Evolutionary conservation across 2,329 filamentous ascomycete species (phyloP).

Genomic region (Colletotrichum somersetense): DNA sequence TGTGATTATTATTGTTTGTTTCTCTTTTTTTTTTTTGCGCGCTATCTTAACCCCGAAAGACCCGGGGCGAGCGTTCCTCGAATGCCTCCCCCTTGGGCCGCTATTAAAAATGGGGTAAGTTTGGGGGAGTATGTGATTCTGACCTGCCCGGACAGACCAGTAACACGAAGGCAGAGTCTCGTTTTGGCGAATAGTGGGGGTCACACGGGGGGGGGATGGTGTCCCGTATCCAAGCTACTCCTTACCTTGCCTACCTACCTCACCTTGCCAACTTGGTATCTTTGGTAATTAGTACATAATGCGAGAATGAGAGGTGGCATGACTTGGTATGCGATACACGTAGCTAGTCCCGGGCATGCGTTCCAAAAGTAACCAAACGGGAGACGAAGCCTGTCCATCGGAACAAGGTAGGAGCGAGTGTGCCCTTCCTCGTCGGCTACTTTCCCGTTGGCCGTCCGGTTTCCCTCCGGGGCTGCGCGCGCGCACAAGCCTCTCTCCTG

Average conservation of each 20-base stretch:
- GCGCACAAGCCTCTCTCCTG: no score
- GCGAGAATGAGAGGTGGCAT: neutral
- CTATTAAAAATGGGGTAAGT: slow-evolving; percentile 13
- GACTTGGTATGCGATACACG: neutral
- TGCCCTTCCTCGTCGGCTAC: slow-evolving; percentile 20
- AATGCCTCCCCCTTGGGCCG: neutral
- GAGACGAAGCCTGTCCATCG: slow-evolving; percentile 3
- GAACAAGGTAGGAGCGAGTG: slow-evolving; percentile 16
- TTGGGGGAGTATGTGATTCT: neutral
- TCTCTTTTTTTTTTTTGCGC: neutral
- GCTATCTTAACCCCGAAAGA: neutral
- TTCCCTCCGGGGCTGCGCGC: slow-evolving; percentile 22
- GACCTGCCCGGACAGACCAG: neutral
- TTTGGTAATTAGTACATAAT: neutral
- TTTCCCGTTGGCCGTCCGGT: slow-evolving; percentile 37
- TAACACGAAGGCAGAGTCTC: slow-evolving; percentile 2
- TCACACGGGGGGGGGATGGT: neutral
- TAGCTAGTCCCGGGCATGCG: neutral
- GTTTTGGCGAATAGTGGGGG: slow-evolving; percentile 25
- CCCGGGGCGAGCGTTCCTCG: neutral
- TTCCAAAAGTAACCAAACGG: slow-evolving; percentile 18
- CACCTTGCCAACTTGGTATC: neutral
- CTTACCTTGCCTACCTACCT: neutral
- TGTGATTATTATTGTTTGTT: neutral
- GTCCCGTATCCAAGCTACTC: slow-evolving; percentile 1